A percentile compares a stretch with the other conserved stretches of the same genome.
These are phyloP conservation scores for Isoetes engelmannii DNA, from an alignment of 83 land plant genomes.

Conservation along the genomic window DNA sequence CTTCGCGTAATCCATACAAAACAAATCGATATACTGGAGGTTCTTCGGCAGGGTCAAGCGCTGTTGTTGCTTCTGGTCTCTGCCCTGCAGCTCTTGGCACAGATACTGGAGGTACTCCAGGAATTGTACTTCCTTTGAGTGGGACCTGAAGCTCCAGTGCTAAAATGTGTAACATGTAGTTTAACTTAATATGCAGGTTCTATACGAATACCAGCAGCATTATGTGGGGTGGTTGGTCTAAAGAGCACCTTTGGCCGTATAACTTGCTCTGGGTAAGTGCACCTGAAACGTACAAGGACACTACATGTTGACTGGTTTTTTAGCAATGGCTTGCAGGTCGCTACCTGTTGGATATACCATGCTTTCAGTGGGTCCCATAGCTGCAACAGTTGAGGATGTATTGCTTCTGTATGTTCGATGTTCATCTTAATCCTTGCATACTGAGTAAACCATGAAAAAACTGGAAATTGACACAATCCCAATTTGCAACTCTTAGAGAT, in stretches of 20 bases:
- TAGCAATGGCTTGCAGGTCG: background rate
- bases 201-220: conserved; percentile 79
- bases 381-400: conserved; percentile 36
- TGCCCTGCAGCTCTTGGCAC: conserved; percentile 95
- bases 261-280: conserved; percentile 54
- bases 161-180: background rate
- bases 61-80: conserved; percentile 81
- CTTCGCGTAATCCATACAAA: conserved; percentile 75
- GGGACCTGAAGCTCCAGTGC: background rate
- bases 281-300: background rate
- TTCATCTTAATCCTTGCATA: background rate
- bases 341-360: conserved; percentile 29
- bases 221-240: conserved; percentile 90
- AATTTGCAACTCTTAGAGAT: background rate
- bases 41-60: conserved; percentile 92
- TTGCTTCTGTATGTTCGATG: conserved; percentile 31
- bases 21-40: conserved; percentile 77
- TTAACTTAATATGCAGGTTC: conserved; percentile 51
- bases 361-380: conserved; percentile 30
- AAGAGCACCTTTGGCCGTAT: conserved; percentile 83
- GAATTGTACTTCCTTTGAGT: background rate
- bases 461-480: background rate
- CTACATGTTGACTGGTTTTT: background rate
- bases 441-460: background rate
- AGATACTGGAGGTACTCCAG: conserved; percentile 85